Evolutionary conservation across 2,329 filamentous ascomycete genomes (phyloP), one percentile per base, ranked within the genome.

Genomic region (Aureobasidium sp.): DNA sequence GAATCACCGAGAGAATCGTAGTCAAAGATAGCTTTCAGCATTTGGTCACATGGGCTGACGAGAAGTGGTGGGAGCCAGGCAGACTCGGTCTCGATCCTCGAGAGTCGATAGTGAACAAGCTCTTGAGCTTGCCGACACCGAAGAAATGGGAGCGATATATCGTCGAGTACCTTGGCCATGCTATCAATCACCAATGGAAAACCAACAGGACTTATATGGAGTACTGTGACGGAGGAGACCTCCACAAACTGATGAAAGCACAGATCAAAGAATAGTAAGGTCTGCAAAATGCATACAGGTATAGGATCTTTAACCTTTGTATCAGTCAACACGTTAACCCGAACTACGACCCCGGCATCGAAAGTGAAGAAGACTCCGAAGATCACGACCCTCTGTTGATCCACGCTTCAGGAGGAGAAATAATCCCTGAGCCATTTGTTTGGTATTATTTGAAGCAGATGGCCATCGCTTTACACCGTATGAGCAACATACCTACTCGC

Each of bases 371-470:
- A 10, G 46, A 29, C 13, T 47, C 26, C 23, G 39, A n/a, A 9
- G 17, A 42, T 6, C 2, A 44, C 9, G 10, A 44, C 9, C 26
- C 26, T 7, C 10, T 9, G 6, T 29, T 15, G 46, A 12, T 48
- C 9, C 8, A 29, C 3, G 15, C 15, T 10, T 29, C 26, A 7
- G 46, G 13, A 29, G 26, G 26, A 32, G 5, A 17, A 17, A 15
- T 29, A 4, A 29, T 34, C 6, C 56, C 56, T 20, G 56, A 59
- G 17, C 20, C 34, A 5, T 60, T 60, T 26, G n/a, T 60, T 5
- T 60, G 57, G 57, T 60, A 60, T 26, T 60, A 42, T 15, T n/a
- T 60, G 23, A 60, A 42, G 46, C 46, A 50, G n/a, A 51, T 60
- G 57, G 57, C 46, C 2, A 39, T 48, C 13, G 55, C 55, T 3